Evolutionary conservation across 805 yeast species (phyloP).

Genomic region (Zygosaccharomyces pseudorouxii): DNA sequence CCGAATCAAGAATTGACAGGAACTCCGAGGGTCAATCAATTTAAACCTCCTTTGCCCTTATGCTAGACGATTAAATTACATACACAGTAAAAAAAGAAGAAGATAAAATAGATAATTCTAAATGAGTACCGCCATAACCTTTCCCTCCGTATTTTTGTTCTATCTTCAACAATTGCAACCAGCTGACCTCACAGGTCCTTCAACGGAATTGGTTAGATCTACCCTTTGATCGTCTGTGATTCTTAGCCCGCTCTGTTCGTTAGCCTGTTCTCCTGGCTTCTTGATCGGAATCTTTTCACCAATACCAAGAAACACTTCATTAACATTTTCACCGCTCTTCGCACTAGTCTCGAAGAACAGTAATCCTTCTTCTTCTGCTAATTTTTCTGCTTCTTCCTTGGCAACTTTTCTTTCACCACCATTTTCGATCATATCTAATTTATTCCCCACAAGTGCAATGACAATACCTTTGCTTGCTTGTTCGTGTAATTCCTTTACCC

Average conservation of each 20-base stretch:
- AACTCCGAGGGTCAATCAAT: not conserved
- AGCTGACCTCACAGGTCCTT: slow-evolving; percentile 29
- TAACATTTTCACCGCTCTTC: slow-evolving; percentile 81
- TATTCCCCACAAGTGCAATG: slow-evolving; percentile 92
- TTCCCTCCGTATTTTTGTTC: not conserved
- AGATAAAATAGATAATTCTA: not conserved
- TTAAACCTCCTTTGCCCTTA: not conserved
- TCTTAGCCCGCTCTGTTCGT: slow-evolving; percentile 20
- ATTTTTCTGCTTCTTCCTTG: slow-evolving; percentile 74
- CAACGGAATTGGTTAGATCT: slow-evolving; percentile 32
- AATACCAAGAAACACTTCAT: slow-evolving; percentile 84
- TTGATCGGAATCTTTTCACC: slow-evolving; percentile 74
- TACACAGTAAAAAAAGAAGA: not conserved
- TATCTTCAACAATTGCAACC: slow-evolving; percentile 34
- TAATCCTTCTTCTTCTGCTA: slow-evolving; percentile 88
- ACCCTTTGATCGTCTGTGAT: slow-evolving; percentile 32
- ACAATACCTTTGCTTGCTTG: slow-evolving; percentile 91
- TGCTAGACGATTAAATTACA: slow-evolving; percentile 7
- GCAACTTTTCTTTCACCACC: slow-evolving; percentile 63
- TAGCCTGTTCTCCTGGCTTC: slow-evolving; percentile 27
- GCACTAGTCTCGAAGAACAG: slow-evolving; percentile 94
- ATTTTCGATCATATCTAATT: slow-evolving; percentile 68
- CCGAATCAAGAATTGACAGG: not conserved
- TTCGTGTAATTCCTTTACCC: slow-evolving; percentile 95
- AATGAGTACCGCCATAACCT: not conserved